phyloP scores from a whole-genome alignment of 805 yeast species.

The Torulaspora microellipsoides region DNA sequence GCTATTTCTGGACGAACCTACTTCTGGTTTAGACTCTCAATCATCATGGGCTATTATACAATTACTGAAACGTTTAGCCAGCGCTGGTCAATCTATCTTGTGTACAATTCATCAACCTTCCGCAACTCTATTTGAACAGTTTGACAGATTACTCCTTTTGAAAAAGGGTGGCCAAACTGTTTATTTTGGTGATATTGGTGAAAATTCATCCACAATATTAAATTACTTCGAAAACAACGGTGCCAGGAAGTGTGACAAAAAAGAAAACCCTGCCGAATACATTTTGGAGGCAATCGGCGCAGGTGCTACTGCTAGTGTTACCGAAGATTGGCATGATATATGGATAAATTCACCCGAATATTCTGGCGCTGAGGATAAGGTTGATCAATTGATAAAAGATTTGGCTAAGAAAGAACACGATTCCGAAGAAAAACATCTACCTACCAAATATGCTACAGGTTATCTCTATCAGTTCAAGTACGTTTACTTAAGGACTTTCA shows the following conservation, averaged over 20 bases:
- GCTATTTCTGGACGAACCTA: conserved; percentile 48
- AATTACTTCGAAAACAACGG: conserved; percentile 63
- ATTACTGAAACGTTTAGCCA: conserved; percentile 41
- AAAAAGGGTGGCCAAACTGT: conserved; percentile 50
- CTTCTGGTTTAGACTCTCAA: conserved; percentile 50
- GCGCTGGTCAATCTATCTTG: conserved; percentile 47
- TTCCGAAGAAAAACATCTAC: conserved; percentile 9
- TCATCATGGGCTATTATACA: conserved; percentile 50
- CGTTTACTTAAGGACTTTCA: conserved; percentile 39
- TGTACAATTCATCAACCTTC: conserved; percentile 58
- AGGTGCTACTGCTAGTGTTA: conserved; percentile 41
- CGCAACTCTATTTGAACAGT: conserved; percentile 44
- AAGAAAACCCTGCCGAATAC: conserved; percentile 43
- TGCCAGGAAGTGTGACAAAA: conserved; percentile 51
- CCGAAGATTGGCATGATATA: conserved; percentile 54
- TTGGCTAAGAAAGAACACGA: conserved; percentile 8
- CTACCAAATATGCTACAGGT: conserved; percentile 34
- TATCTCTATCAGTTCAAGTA: conserved; percentile 41
- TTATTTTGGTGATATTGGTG: conserved; percentile 32
- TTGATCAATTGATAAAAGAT: conserved; percentile 28
- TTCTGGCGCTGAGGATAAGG: conserved; percentile 28
- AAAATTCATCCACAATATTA: conserved; percentile 45
- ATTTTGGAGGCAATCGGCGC: conserved; percentile 45
- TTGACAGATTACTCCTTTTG: conserved; percentile 44
- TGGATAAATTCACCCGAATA: conserved; percentile 49